phyloP scores from a whole-genome alignment of 768 basidiomycete species.

The Naganishia randhawae region DNA sequence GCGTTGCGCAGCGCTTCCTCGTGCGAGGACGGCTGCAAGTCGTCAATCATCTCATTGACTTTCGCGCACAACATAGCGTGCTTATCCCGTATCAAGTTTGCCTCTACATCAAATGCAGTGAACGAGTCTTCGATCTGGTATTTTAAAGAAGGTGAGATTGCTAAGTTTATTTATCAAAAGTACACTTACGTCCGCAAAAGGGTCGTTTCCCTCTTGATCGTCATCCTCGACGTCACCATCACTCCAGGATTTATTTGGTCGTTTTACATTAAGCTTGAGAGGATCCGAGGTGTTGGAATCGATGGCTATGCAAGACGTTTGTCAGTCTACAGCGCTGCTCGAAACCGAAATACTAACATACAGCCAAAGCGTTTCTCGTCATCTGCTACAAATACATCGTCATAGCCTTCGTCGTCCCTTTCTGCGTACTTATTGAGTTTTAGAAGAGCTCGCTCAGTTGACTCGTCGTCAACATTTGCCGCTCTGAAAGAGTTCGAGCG shows the following conservation, averaged over 20 bases:
- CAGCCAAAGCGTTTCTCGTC: slow-evolving; percentile 18
- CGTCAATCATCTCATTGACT: slow-evolving; percentile 80
- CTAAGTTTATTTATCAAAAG: slow-evolving; percentile 19
- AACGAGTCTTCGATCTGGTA: slow-evolving; percentile 84
- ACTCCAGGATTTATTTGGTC: slow-evolving; percentile 87
- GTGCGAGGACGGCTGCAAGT: slow-evolving; percentile 72
- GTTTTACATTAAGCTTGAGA: slow-evolving; percentile 74
- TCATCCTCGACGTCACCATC: slow-evolving; percentile 84
- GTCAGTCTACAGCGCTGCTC: neutral
- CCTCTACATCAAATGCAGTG: slow-evolving; percentile 82
- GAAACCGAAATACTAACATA: neutral
- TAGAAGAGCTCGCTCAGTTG: slow-evolving; percentile 5
- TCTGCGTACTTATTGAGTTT: slow-evolving; percentile 74
- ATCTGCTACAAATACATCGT: slow-evolving; percentile 71
- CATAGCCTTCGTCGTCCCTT: slow-evolving; percentile 86
- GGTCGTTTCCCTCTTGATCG: slow-evolving; percentile 57
- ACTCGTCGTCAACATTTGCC: slow-evolving; percentile 16
- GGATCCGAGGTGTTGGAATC: slow-evolving; percentile 54
- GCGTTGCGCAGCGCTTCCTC: slow-evolving; percentile 72
- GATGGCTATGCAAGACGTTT: slow-evolving; percentile 23
- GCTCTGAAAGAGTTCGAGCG: slow-evolving; percentile 34
- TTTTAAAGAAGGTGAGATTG: slow-evolving; percentile 14
- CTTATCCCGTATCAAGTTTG: slow-evolving; percentile 89
- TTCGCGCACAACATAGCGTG: slow-evolving; percentile 76
- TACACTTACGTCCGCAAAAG: slow-evolving; percentile 78